These are phyloP conservation scores for Taxawa tesnikishii DNA, from an alignment of 2,329 filamentous ascomycete genomes.

Conservation along the genomic window DNA sequence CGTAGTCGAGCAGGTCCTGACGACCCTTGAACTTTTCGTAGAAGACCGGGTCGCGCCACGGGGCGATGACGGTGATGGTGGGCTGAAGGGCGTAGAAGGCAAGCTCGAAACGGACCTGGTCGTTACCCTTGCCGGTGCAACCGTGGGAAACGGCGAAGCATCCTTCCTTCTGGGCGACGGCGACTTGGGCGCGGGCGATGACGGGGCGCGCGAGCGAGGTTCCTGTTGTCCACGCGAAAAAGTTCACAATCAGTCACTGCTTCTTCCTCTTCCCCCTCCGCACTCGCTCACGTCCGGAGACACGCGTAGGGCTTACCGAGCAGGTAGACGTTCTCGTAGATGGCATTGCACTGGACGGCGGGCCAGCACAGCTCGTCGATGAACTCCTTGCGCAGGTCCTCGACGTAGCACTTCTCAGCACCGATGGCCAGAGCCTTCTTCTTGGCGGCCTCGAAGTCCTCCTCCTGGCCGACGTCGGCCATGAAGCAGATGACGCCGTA, in stretches of 20 bases:
- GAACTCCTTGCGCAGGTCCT: slow-evolving; percentile 58
- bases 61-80: slow-evolving; percentile 59
- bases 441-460: slow-evolving; percentile 62
- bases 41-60: slow-evolving; percentile 60
- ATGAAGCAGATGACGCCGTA: slow-evolving; percentile 56
- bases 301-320: slow-evolving; percentile 35
- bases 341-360: slow-evolving; percentile 50
- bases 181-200: slow-evolving; percentile 56
- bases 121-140: slow-evolving; percentile 53
- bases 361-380: slow-evolving; percentile 71
- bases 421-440: slow-evolving; percentile 61
- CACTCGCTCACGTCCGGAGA: no score
- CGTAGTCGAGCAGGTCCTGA: slow-evolving; percentile 61
- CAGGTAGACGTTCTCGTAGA: slow-evolving; percentile 43
- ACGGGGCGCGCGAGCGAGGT: slow-evolving; percentile 52
- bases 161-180: slow-evolving; percentile 50
- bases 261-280: no score
- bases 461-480: slow-evolving; percentile 50
- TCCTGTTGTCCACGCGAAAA: no score
- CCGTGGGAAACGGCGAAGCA: slow-evolving; percentile 37
- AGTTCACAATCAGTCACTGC: no score
- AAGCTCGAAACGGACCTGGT: slow-evolving; percentile 54
- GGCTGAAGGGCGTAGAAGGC: slow-evolving; percentile 51
- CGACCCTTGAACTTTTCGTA: slow-evolving; percentile 60
- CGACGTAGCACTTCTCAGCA: slow-evolving; percentile 49